Base-by-base conservation (phyloP, 306 rosid species). In the Trifolium pratense region DNA sequence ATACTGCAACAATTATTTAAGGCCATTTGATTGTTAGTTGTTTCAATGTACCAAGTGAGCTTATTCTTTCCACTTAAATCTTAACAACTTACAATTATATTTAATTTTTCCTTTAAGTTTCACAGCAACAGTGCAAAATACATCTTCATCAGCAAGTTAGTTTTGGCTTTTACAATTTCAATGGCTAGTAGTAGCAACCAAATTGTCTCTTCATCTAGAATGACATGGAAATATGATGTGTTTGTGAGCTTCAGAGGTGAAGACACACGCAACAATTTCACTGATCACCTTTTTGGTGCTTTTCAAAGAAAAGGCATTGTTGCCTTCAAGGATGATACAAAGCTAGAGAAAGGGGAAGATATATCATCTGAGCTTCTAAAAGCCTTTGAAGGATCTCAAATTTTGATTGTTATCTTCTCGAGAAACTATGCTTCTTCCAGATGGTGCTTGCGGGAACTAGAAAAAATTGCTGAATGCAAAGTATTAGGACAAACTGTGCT, bases 361-460 rank as follows among this genome's bases (percentile, higher is more conserved):
- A 42, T 12, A 42, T 3, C 4, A 42, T 34, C 39, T 34, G 46
- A 42, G 46, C 46, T 42, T 42, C 5, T 11, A 42, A 3, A 11
- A 66, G 78, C 77, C 10, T 71, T 78, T 3, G 37, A 78, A 65
- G 55, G 1, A 7, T 78, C 78, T 0, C 68, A 9, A 0, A 0
- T 71, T 31, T 65, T 73, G 5, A 55, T 78, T 45, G 68, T 78
- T 10, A 39, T 71, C 62, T 51, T 74, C 62, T 74, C 78, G 14
- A 20, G 4, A 48, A 48, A 48, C 4, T 48, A n/a, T n/a, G 55
- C 55, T 48, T 48, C 55, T 48, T 48, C 55, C 55, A 45, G 66
- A 2, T 81, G 81, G 84, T 76, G 84, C 78, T 36, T 81, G 60
- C 56, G 5, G 21, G 81, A 81, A 8, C 66, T 81, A 3, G 49